Evolutionary conservation across 805 yeast genomes (phyloP).

Genomic region (Komagataella mondaviorum): DNA sequence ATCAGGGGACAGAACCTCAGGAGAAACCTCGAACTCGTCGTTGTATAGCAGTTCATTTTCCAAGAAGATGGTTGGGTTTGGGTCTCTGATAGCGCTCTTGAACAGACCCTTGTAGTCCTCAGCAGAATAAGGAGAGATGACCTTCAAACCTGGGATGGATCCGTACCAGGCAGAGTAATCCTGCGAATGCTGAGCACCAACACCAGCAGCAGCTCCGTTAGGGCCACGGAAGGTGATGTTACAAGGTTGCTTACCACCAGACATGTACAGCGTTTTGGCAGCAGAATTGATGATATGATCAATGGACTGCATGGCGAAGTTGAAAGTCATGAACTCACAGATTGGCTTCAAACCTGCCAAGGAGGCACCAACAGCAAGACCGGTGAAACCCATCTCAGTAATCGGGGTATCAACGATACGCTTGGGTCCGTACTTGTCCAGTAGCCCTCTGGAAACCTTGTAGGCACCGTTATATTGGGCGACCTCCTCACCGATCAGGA

Average conservation of each 20-base stretch:
- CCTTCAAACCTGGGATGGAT: slow-evolving; percentile 95
- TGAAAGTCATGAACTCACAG: slow-evolving; percentile 97
- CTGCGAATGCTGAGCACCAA: slow-evolving; percentile 98
- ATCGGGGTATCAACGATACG: slow-evolving; percentile 94
- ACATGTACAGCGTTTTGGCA: slow-evolving; percentile 97
- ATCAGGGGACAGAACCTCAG: slow-evolving; percentile 81
- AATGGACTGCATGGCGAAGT: slow-evolving; percentile 99
- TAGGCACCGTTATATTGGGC: slow-evolving; percentile 99
- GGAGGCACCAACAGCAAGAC: slow-evolving; percentile 92
- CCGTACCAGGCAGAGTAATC: slow-evolving; percentile 98
- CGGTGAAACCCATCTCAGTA: slow-evolving; percentile 98
- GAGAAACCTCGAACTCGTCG: slow-evolving; percentile 79
- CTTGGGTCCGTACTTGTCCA: slow-evolving; percentile 90
- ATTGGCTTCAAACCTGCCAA: slow-evolving; percentile 92
- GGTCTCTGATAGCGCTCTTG: slow-evolving; percentile 96
- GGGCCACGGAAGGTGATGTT: slow-evolving; percentile 98
- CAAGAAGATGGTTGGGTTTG: slow-evolving; percentile 91
- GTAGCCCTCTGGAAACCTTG: slow-evolving; percentile 88
- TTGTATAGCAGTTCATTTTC: slow-evolving; percentile 95
- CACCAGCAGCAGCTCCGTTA: slow-evolving; percentile 99
- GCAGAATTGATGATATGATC: slow-evolving; percentile 98
- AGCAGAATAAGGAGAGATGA: slow-evolving; percentile 86
- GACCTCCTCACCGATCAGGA: slow-evolving; percentile 97
- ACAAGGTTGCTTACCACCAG: slow-evolving; percentile 97
- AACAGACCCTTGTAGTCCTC: slow-evolving; percentile 93